Conservation (phyloP, 2,329 filamentous ascomycete genomes). For the Fusarium nygamai region DNA sequence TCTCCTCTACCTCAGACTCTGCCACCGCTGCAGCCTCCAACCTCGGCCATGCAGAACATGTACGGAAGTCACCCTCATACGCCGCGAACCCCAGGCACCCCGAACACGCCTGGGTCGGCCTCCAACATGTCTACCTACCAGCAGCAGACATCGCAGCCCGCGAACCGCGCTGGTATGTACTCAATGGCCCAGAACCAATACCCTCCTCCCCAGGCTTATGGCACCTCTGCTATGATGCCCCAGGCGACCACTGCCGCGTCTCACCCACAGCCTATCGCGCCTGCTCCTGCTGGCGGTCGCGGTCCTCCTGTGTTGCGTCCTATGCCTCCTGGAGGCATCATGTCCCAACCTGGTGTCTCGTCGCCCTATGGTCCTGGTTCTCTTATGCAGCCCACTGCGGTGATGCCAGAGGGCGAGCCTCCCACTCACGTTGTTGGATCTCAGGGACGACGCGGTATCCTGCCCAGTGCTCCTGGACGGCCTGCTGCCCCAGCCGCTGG, state of each 20-base stretch:
- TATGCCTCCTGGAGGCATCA: conserved; percentile 75
- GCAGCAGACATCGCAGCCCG: conserved; percentile 60
- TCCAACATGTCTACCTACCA: conserved; percentile 65
- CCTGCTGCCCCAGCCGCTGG: conserved; percentile 79
- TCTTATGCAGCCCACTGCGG: conserved; percentile 66
- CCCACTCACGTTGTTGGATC: conserved; percentile 95
- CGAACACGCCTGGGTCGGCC: conserved; percentile 67
- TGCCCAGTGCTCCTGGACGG: conserved; percentile 89
- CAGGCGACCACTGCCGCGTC: conserved; percentile 73
- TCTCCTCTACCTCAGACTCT: conserved; percentile 63
- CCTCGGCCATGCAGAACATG: conserved; percentile 54
- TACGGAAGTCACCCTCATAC: conserved; percentile 71
- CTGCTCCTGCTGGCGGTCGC: conserved; percentile 69
- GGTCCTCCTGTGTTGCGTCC: conserved; percentile 71
- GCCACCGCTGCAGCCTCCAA: conserved; percentile 63
- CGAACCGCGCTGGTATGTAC: conserved; percentile 60
- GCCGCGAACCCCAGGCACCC: conserved; percentile 70
- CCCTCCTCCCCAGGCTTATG: conserved; percentile 64
- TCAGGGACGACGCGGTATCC: conserved; percentile 88
- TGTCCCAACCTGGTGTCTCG: conserved; percentile 65
- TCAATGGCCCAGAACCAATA: conserved; percentile 67
- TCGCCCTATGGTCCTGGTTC: conserved; percentile 70
- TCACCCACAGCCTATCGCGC: conserved; percentile 80
- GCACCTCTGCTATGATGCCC: conserved; percentile 70
- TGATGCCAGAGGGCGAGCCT: conserved; percentile 67